phyloP scores from a whole-genome alignment of 169 alveolate species.

The Plasmodium relictum region DNA sequence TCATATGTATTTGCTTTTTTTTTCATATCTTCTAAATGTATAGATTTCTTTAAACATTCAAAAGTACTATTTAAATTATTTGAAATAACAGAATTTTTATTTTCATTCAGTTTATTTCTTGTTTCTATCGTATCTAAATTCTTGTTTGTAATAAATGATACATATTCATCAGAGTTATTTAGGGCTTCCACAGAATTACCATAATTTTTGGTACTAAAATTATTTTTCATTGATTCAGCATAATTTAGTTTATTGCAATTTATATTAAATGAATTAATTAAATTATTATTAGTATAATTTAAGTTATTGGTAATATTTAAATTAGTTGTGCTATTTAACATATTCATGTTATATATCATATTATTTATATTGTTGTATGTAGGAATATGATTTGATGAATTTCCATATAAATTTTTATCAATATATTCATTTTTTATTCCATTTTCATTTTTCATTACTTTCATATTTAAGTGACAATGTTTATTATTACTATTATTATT shows the following conservation, averaged over 20 bases:
- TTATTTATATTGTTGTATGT: neutral
- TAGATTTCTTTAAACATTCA: constrained; percentile 1
- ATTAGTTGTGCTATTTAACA: too few relatives aligned
- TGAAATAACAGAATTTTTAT: neutral
- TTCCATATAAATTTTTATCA: neutral
- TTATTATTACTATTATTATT: neutral
- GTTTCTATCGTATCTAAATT: neutral
- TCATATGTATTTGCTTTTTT: neutral
- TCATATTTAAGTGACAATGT: neutral
- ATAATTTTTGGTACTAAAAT: too few relatives aligned
- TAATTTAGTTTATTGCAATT: too few relatives aligned
- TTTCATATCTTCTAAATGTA: neutral
- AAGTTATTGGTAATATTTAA: too few relatives aligned
- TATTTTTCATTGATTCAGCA: too few relatives aligned
- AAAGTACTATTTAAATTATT: neutral
- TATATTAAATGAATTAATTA: too few relatives aligned
- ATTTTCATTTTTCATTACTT: neutral
- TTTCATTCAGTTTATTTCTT: neutral
- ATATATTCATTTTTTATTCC: neutral
- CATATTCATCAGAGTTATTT: too few relatives aligned
- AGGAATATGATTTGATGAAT: neutral
- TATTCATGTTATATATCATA: too few relatives aligned
- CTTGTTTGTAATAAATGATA: neutral
- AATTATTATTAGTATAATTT: too few relatives aligned
- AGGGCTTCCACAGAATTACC: too few relatives aligned